phyloP scores from a whole-genome alignment of 106 monocot genomes.

The Acanthochlamys bracteata region DNA sequence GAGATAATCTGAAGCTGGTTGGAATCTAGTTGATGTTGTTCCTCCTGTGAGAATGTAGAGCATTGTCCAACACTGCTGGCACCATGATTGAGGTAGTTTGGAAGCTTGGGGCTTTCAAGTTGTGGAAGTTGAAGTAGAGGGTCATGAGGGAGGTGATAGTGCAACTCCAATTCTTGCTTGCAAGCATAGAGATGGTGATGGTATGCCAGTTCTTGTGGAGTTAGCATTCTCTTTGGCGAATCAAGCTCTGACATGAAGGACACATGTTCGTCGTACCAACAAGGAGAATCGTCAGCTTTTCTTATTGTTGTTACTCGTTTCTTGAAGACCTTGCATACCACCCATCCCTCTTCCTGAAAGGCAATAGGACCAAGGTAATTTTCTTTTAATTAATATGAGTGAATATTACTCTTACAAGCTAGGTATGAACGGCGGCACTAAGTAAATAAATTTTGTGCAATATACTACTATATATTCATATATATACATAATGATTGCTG shows the following conservation, averaged over 20 bases:
- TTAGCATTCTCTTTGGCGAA: constrained; percentile 11
- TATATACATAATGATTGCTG: no score
- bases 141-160: constrained; percentile 23
- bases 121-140: constrained; percentile 37
- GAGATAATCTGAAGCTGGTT: constrained; percentile 14
- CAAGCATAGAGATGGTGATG: constrained; percentile 29
- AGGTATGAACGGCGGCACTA: no score
- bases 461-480: no score
- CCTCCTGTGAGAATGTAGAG: constrained; percentile 1
- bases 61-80: background rate
- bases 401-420: background rate
- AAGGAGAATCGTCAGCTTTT: constrained; percentile 26
- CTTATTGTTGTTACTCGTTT: constrained; percentile 28
- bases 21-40: background rate
- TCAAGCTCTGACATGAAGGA: constrained; percentile 39
- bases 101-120: constrained; percentile 31
- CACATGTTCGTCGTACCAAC: constrained; percentile 30
- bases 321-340: constrained; percentile 63
- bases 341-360: constrained; percentile 73
- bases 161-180: constrained; percentile 34
- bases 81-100: constrained; percentile 8
- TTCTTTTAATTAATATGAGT: background rate
- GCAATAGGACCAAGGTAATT: background rate
- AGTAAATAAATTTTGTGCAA: no score
- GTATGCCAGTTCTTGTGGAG: constrained; percentile 10